Base-by-base conservation (phyloP, 2,329 filamentous ascomycete species). In the Alternaria panax region DNA sequence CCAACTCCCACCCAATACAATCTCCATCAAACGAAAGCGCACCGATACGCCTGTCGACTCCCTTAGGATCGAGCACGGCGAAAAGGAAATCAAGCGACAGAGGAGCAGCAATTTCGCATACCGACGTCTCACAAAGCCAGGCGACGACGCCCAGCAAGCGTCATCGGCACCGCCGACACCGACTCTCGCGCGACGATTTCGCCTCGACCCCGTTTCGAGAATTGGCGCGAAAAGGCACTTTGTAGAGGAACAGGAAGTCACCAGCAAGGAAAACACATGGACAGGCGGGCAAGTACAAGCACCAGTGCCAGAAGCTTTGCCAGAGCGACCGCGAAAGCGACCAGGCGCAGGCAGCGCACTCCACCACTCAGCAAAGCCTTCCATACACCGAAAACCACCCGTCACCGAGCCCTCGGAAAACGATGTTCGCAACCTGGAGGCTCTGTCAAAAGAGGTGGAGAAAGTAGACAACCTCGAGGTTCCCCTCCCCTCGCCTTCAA, bases 1-100 rank as follows among this genome's bases (percentile, higher is more conserved):
- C 14, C 32, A 51, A 36, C 52, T 52, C 11, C 68, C 71, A 3
- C 75, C 74, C 1, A 69, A 72, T 48, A 74, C 73, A 8, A 68
- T 77, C 45, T 72, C 71, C 9, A 67, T 87, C 70, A 87, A 87
- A 75, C 81, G 85, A 56, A 84, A 85, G 64, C 82, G 85, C 55
- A 81, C 82, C 55, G 85, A 87, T 54, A 83, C 84, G 47, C 84
- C 85, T 4, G 81, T 86, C n/a, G 84, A 87, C 60, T 80, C 81
- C 22, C 76, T 86, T 50, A 57, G 72, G 24, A 67, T 74, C 55
- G 70, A 76, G 42, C 57, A 65, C 51, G 62, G 20, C 8, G 40
- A 36, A 25, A 30, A 54, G 30, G 41, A 46, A 6, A 36, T 25
- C 27, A 45, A 54, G 41, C 61, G 53, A 40, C 46, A 41, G 28